phyloP scores from a whole-genome alignment of 2,329 filamentous ascomycete species.

The Daldinia eschscholtzii region DNA sequence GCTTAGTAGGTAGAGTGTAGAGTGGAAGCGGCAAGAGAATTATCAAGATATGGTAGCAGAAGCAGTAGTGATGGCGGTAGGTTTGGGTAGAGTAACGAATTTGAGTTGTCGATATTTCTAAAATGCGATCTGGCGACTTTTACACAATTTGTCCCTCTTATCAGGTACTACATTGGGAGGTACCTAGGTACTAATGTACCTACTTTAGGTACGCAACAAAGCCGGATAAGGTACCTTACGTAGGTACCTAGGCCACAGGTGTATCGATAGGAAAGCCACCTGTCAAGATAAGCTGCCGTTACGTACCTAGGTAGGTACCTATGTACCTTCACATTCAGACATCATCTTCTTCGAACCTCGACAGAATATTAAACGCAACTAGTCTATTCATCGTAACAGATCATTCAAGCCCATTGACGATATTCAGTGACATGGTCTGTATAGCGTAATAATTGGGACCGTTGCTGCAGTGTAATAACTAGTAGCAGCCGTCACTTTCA shows the following conservation, averaged over 20 bases:
- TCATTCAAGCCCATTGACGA: neutral
- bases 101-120: neutral
- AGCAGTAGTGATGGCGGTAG: neutral
- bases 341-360: neutral
- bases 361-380: neutral
- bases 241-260: neutral
- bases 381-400: neutral
- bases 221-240: neutral
- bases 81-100: neutral
- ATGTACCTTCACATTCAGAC: neutral
- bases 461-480: neutral
- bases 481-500: neutral
- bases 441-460: neutral
- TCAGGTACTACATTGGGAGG: neutral
- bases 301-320: neutral
- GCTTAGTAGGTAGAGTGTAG: neutral
- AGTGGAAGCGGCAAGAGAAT: neutral
- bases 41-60: too few species aligned
- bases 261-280: too few species aligned
- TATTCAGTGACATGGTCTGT: neutral
- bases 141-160: neutral
- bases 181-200: neutral
- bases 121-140: constrained; percentile 43
- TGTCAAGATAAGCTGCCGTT: too few species aligned
- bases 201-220: too few species aligned